Base-by-base conservation (phyloP, 1,284 basidiomycete genomes). In the Baeospora myosura region DNA sequence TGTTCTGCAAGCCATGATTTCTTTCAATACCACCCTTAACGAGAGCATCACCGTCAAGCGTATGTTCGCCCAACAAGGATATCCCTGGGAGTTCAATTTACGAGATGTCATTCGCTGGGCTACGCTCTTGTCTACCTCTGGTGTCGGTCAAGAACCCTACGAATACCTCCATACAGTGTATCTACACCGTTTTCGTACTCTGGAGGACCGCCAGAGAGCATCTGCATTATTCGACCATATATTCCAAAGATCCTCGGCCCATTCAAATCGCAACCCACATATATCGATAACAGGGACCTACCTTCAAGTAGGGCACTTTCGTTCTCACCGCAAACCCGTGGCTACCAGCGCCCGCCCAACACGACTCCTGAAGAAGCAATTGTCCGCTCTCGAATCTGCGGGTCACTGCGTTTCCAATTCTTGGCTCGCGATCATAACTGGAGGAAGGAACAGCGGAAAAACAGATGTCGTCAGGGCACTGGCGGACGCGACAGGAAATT, bases 41-140 rank as follows among this genome's bases (percentile, higher is more conserved):
- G 70, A 82, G 16, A 81, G 84, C 50, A 79, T 87, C 3, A 78
- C 80, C 52, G 59, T 78, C 22, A 76, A 76, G 43, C 75, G 78
- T 22, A 54, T 71, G 1, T 92, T 98, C 56, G 94, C 80, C 4
- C 74, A 81, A 34, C 80, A 88, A 47, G 96, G 96, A 6, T 76
- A 80, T 40, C 96, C 96, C 1, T 99, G 96, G 96, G 96, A 99
- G 59, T 98, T 99, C 71, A 99, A 99, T 58, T 70, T 99, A 40
- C 87, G 96, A 28, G 96, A 99, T 62, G 74, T 98, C 30, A 79
- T 95, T 47, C 81, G 96, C 38, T 98, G 96, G 95, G 85, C 80
- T 21, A 57, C 56, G 17, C 78, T 93, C 43, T 56, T 78, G 11
- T 60, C 62, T 33, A 49, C 60, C 4, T 45, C 63, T 6, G 54